Evolutionary conservation across 2,329 filamentous ascomycete genomes (phyloP), one percentile per base, ranked within the genome.

Genomic region (Colletotrichum sidae): DNA sequence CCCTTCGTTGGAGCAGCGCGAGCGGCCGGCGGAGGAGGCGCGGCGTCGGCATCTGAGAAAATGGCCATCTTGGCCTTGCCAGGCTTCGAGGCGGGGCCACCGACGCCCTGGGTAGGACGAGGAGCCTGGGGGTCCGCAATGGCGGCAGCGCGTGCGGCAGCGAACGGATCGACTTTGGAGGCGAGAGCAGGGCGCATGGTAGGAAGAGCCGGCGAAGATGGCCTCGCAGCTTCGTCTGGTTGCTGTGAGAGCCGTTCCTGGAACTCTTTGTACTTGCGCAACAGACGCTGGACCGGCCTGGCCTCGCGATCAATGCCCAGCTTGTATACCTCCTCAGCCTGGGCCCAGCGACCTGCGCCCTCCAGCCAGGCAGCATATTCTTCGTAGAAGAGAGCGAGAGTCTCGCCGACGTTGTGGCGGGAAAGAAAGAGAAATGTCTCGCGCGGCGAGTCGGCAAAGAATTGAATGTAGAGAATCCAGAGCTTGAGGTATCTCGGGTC

Each of bases 321-420:
- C 71, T 90, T 90, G 76, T 96, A 98, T 1, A 99, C 92, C 77
- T 99, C 96, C 71, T 97, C 94, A 1, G 96, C 95, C 77, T 99
- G 96, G 25, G 84, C 86, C 92, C 93, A 97, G 69, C 95, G 85
- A 12, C 89, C 92, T 7, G 90, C 92, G 41, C 88, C 84, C 80
- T 99, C 96, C 7, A 99, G 83, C 93, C 94, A 98, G 1, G 89
- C 91, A 1, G 96, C 94, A 75, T 97, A 99, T 74, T 98, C 96
- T 76, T 99, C 96, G 78, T 99, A 99, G 77, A 94, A 99, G 4
- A 98, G 82, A 2, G 96, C 96, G 3, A 99, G 85, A 1, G 85
- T 83, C 73, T 97, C 94, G 67, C 95, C 96, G 66, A 99, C 93
- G 68, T 85, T 86, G 75, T 99, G 94, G 55, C 94, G 91, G 11